Conservation (phyloP, 805 yeast genomes). For the Candida vaughaniae region DNA sequence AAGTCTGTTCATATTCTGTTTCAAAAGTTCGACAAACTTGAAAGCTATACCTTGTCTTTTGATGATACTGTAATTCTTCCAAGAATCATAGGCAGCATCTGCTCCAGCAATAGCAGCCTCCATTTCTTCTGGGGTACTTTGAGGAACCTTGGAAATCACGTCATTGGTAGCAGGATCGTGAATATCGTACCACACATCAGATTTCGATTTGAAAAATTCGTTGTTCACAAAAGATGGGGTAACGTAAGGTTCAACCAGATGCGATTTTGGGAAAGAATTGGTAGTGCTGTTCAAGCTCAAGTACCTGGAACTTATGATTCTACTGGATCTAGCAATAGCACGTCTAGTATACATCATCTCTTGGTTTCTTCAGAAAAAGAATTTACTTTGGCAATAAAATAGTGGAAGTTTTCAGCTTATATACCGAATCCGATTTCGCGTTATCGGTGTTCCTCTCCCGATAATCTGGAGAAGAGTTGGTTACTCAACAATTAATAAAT, state of each 20-base stretch:
- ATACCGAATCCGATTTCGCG: too few species aligned
- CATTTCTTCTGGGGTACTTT: slow-evolving; percentile 64
- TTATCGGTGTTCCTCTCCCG: background rate
- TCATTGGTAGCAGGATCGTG: slow-evolving; percentile 75
- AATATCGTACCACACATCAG: slow-evolving; percentile 62
- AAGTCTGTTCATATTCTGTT: slow-evolving; percentile 64
- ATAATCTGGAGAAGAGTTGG: background rate
- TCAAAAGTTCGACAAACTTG: slow-evolving; percentile 63
- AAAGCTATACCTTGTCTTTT: slow-evolving; percentile 72
- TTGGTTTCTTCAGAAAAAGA: too few species aligned
- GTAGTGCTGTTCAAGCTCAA: slow-evolving; percentile 13
- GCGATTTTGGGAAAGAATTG: slow-evolving; percentile 41
- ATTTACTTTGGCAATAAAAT: too few species aligned
- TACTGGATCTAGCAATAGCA: background rate
- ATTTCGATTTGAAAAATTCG: slow-evolving; percentile 47
- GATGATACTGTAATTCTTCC: slow-evolving; percentile 57
- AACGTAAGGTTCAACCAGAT: slow-evolving; percentile 44
- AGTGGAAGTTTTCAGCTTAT: too few species aligned
- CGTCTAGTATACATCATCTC: too few species aligned
- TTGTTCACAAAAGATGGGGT: slow-evolving; percentile 55
- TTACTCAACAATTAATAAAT: too few species aligned
- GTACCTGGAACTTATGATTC: background rate
- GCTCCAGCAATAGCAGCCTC: slow-evolving; percentile 66
- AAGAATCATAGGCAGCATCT: slow-evolving; percentile 55
- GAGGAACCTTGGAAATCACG: slow-evolving; percentile 69